Percentiles rank a stretch among this genome's conserved stretches.
Evolutionary conservation across 140 eudicot species (phyloP).

Genomic region (Flaveria floridana): DNA sequence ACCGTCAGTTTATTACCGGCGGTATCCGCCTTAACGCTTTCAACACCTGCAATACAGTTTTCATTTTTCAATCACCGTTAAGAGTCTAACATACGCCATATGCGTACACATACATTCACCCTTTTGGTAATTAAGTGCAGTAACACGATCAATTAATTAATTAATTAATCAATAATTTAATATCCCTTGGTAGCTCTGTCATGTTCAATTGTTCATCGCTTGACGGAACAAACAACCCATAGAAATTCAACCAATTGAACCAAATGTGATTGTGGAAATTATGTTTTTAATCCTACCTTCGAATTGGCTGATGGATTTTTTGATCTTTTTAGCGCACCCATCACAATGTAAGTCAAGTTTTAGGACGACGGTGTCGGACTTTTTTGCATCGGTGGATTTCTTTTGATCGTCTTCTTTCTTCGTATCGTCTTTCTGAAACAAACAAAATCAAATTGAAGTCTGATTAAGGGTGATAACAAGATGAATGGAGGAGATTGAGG

Average conservation of each 20-base stretch:
- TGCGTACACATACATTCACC: constrained; percentile 18
- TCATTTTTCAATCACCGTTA: not conserved
- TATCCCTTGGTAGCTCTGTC: constrained; percentile 37
- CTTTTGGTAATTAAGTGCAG: not conserved
- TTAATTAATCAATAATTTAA: not conserved
- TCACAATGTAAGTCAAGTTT: constrained; percentile 86
- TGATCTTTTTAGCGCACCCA: constrained; percentile 85
- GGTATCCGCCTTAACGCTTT: constrained; percentile 66
- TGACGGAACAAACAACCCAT: constrained; percentile 38
- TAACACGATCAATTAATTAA: not conserved
- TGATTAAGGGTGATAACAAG: not conserved
- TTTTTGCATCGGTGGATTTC: constrained; percentile 47
- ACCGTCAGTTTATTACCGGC: constrained; percentile 59
- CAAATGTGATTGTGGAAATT: no score
- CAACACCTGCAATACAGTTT: constrained; percentile 56
- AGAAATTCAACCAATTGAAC: no score
- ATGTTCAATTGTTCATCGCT: constrained; percentile 26
- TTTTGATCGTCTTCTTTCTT: constrained; percentile 51
- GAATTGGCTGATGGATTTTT: constrained; percentile 44
- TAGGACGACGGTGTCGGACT: constrained; percentile 51
- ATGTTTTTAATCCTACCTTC: constrained; percentile 41
- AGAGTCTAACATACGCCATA: constrained; percentile 28
- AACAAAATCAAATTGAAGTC: not conserved
- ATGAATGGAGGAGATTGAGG: not conserved
- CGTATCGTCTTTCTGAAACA: constrained; percentile 52